Evolutionary conservation across 768 basidiomycete genomes (phyloP).

Genomic region (Boletellus ananas): DNA sequence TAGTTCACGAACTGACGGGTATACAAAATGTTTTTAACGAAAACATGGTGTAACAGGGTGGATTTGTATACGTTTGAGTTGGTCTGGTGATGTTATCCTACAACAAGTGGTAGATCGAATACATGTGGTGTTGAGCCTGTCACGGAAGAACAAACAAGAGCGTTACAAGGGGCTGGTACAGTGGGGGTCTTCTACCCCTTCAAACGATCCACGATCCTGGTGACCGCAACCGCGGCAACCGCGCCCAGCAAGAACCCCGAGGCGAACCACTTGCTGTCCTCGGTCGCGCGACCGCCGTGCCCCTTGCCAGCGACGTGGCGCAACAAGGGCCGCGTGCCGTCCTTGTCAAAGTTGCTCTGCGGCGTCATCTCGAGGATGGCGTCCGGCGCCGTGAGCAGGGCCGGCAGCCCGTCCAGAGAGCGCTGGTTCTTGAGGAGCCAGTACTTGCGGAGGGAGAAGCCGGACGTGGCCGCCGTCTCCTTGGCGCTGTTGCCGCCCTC

Average conservation of each 20-base stretch:
- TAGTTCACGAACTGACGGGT: constrained; percentile 20
- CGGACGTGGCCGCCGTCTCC: background rate
- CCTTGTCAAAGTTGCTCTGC: constrained; percentile 16
- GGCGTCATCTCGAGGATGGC: constrained; percentile 8
- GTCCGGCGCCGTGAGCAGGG: constrained; percentile 32
- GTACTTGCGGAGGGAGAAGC: constrained; percentile 46
- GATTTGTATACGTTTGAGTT: too few species aligned
- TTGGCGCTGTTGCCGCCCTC: background rate
- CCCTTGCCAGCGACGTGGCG: background rate
- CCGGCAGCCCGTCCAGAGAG: constrained; percentile 61
- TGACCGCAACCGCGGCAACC: constrained; percentile 5
- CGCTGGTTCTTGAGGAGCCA: constrained; percentile 48
- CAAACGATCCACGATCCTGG: background rate
- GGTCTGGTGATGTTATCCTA: too few species aligned
- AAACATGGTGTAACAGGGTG: background rate
- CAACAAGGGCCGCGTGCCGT: constrained; percentile 12
- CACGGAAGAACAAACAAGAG: too few species aligned
- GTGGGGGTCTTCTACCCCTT: background rate
- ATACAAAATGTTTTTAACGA: constrained; percentile 14
- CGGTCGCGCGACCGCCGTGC: too few species aligned
- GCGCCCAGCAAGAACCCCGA: constrained; percentile 21
- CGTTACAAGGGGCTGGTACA: too few species aligned
- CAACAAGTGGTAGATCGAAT: too few species aligned
- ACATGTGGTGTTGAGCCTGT: too few species aligned
- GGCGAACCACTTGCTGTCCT: constrained; percentile 10